Conservation (phyloP, 2,329 filamentous ascomycete genomes). For the Aspergillus japonicus region DNA sequence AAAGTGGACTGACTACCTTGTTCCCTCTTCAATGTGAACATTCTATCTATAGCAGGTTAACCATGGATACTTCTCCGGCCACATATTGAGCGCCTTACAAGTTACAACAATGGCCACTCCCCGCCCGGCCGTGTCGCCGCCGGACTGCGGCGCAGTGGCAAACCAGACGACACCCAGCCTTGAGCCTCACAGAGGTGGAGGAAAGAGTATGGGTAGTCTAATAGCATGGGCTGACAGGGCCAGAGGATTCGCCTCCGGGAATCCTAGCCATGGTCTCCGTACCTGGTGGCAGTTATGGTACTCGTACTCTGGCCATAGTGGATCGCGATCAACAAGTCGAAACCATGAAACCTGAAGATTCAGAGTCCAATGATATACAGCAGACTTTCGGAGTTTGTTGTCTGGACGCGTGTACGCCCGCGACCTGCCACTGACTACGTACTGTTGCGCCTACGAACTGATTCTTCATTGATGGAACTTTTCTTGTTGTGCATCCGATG, state of each 20-base stretch:
- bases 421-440: neutral
- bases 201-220: too few species aligned
- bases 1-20: neutral
- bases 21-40: neutral
- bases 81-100: neutral
- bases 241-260: conserved; percentile 1
- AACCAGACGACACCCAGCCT: neutral
- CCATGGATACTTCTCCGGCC: neutral
- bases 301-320: neutral
- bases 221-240: neutral
- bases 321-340: conserved; percentile 1
- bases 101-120: too few species aligned
- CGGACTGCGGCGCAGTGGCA: conserved; percentile 1
- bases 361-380: neutral
- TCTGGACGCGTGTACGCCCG: conserved; percentile 5
- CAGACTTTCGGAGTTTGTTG: neutral
- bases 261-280: neutral
- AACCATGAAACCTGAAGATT: neutral
- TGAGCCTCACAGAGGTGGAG: conserved; percentile 1
- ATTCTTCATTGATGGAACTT: conserved; percentile 4
- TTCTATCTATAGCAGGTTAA: conserved; percentile 3
- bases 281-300: neutral
- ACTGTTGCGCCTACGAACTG: neutral
- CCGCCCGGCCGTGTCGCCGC: neutral
- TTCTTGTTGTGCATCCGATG: neutral